Conservation (phyloP, 768 basidiomycete species). For the Tricholoma sp. region DNA sequence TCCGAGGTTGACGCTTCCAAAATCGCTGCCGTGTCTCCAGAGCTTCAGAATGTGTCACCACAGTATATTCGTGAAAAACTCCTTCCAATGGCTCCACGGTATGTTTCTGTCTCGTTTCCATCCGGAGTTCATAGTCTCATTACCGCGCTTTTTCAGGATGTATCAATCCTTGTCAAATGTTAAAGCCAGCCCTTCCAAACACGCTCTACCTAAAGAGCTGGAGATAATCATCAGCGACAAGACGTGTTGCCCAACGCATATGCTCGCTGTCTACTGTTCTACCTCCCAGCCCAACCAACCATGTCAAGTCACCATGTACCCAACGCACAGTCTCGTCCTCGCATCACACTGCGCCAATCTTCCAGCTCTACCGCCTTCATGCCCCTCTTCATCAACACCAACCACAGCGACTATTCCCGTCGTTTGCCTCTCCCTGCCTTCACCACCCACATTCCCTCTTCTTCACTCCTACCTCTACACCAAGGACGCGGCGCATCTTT, state of each 20-base stretch:
- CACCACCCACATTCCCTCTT: conserved; percentile 43
- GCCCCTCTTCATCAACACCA: conserved; percentile 1
- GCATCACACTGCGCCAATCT: conserved; percentile 34
- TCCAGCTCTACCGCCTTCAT: conserved; percentile 22
- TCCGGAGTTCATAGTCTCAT: not conserved
- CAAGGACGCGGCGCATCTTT: conserved; percentile 32
- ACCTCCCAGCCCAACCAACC: not conserved
- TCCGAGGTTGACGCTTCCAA: not conserved
- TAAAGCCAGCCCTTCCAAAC: conserved; percentile 7
- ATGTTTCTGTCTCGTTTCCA: not conserved
- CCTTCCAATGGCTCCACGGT: not conserved
- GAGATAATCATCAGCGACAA: conserved; percentile 19
- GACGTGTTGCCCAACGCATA: conserved; percentile 25
- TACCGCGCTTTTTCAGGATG: not conserved
- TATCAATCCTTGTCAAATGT: conserved; percentile 4
- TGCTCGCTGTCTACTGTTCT: conserved; percentile 26
- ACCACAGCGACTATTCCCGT: conserved; percentile 34
- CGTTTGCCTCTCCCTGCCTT: conserved; percentile 47
- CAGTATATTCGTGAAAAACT: not conserved
- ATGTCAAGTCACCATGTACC: conserved; percentile 14
- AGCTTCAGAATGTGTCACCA: not conserved
- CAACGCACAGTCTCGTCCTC: conserved; percentile 39
- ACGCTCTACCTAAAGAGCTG: conserved; percentile 16
- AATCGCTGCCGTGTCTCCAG: not conserved
- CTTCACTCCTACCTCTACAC: conserved; percentile 50